These are phyloP conservation scores for Boletus tylopilopsis DNA, from an alignment of 768 basidiomycete species.

Conservation along the genomic window DNA sequence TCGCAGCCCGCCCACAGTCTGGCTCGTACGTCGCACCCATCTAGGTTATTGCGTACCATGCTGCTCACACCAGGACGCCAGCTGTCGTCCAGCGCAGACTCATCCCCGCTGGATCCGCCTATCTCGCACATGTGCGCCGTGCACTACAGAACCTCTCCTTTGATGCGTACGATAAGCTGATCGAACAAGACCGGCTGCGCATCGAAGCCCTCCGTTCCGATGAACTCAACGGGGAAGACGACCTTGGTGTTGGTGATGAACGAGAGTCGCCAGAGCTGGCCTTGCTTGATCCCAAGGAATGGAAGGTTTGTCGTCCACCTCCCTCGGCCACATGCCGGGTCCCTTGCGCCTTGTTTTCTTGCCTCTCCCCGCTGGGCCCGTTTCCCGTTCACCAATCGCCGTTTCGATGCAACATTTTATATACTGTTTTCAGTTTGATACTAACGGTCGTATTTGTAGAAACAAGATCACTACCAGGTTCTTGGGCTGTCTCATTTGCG, in stretches of 20 bases:
- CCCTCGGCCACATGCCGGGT: neutral
- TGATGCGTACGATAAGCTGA: conserved; percentile 72
- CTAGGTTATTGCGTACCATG: neutral
- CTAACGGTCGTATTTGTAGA: conserved; percentile 41
- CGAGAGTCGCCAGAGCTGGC: conserved; percentile 69
- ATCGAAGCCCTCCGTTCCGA: conserved; percentile 46
- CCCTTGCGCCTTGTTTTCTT: neutral
- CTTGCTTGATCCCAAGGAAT: conserved; percentile 90
- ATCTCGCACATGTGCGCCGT: conserved; percentile 77
- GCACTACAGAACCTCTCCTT: conserved; percentile 75
- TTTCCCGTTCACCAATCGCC: neutral
- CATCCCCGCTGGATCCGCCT: conserved; percentile 86
- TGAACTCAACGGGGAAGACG: conserved; percentile 60
- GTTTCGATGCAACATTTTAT: neutral
- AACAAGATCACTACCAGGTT: conserved; percentile 98
- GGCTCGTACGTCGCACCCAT: conserved; percentile 24
- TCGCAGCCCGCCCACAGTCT: conserved; percentile 13
- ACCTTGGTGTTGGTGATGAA: conserved; percentile 92
- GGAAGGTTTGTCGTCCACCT: conserved; percentile 67
- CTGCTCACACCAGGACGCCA: conserved; percentile 10
- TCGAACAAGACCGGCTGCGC: conserved; percentile 50
- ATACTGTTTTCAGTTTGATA: neutral
- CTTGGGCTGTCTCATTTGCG: conserved; percentile 90
- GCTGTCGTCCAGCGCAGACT: conserved; percentile 45
- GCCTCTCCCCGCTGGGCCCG: neutral